Evolutionary conservation across 192 early-diverging fungal species (phyloP), one percentile per base, ranked within the genome.

Genomic region (Entomortierella parvispora): DNA sequence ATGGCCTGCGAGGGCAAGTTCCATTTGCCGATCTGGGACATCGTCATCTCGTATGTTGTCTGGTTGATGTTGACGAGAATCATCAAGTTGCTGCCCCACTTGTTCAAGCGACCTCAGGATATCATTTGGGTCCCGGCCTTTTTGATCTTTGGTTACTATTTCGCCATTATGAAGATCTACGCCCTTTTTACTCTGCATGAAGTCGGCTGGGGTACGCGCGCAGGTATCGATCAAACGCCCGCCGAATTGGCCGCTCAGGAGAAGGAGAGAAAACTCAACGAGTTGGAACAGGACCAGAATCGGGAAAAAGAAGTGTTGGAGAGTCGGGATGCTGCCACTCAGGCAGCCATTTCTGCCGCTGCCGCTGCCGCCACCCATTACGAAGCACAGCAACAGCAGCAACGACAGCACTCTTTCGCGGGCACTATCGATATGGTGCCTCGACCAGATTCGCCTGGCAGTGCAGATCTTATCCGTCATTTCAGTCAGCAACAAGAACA

Each of bases 141-240:
- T 84, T 72, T 92, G 22, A 51, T 90, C 17, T 92, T 92, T 65
- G 89, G 88, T 26, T 89, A 91, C 47, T 90, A 89, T 50, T 92
- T 92, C 76, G 90, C 90, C 6, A 81, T 87, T 55, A 87, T 85
- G 84, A 91, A 91, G 55, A 68, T 92, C 29, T 91, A 91, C 74
- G 90, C 88, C 10, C 79, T 92, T 10, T 92, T 90, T 42, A 92
- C 90, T 12, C 68, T 91, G 33, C 90, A 92, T 71, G 82, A 88
- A 29, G 88, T 88, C 23, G 89, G 83, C 25, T 92, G 90, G 90
- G 90, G 90, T 32, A 92, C 89, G 28, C 68, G 90, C 42, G 85
- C 80, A 8, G 89, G 89, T 58, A 79, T 83, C 25, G 81, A 78
- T 33, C 77, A 79, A 43, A 70, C 75, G 23, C 74, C 83, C 2